Conservation (phyloP, 345 rosid species). For the Heritiera littoralis region DNA sequence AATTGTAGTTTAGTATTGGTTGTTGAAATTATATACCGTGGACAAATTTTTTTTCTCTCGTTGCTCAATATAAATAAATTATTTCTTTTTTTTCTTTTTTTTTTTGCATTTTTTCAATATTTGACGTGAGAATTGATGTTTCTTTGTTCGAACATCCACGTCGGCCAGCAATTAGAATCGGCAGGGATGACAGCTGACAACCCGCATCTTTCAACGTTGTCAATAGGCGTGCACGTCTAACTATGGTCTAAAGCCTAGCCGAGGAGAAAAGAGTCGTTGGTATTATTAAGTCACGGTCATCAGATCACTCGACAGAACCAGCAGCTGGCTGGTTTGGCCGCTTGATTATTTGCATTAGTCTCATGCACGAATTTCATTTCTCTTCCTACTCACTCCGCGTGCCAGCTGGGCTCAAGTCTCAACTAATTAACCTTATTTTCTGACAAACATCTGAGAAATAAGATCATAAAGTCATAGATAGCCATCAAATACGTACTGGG, state of each 20-base stretch:
- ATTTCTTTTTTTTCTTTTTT: neutral
- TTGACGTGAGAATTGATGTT: neutral
- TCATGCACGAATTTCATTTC: neutral
- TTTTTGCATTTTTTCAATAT: neutral
- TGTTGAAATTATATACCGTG: neutral
- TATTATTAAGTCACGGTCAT: neutral
- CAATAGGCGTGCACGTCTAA: neutral
- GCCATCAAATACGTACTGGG: too few species aligned
- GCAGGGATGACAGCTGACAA: neutral
- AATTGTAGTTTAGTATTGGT: neutral
- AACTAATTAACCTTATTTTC: neutral
- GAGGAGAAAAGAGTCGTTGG: too few species aligned
- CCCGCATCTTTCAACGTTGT: neutral
- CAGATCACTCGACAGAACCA: neutral
- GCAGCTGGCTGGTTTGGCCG: neutral
- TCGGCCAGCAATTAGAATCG: neutral
- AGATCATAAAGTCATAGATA: too few species aligned
- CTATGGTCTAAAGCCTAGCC: neutral
- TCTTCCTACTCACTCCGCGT: conserved; percentile 16
- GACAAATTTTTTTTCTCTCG: neutral
- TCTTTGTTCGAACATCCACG: neutral
- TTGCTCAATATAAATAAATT: neutral
- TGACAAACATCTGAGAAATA: too few species aligned
- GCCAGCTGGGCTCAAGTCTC: conserved; percentile 12
- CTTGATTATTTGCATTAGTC: conserved; percentile 1